These are phyloP conservation scores for Russula dissimulans DNA, from an alignment of 768 basidiomycete genomes.

Conservation along the genomic window DNA sequence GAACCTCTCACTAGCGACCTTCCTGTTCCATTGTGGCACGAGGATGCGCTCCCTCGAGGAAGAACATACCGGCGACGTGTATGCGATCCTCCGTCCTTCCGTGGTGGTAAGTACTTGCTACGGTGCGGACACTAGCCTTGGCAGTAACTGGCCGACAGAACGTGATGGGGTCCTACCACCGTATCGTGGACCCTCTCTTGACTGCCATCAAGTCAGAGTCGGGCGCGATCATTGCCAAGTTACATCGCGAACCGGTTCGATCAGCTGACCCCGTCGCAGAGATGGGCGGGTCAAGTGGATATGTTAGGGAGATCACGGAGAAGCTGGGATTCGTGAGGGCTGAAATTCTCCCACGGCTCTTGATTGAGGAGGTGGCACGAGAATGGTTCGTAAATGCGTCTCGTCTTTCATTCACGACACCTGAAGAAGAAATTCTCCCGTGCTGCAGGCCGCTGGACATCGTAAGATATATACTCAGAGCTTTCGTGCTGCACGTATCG, in stretches of 20 bases:
- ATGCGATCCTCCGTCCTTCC: conserved; percentile 42
- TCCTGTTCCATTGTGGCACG: conserved; percentile 67
- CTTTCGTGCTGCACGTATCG: conserved; percentile 89
- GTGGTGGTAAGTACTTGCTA: conserved; percentile 42
- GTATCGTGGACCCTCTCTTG: conserved; percentile 52
- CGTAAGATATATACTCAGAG: conserved; percentile 70
- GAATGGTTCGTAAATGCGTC: conserved; percentile 51
- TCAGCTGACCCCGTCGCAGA: conserved; percentile 48
- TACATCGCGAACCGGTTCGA: conserved; percentile 79
- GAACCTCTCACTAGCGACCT: conserved; percentile 73
- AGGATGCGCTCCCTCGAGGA: conserved; percentile 55
- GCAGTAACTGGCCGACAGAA: conserved; percentile 31
- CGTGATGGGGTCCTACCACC: conserved; percentile 42
- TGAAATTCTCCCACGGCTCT: conserved; percentile 65
- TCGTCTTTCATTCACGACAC: not conserved
- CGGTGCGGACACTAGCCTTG: not conserved
- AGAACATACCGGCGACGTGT: conserved; percentile 58
- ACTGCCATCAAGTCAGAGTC: conserved; percentile 73
- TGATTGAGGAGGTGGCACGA: conserved; percentile 58
- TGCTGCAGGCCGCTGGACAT: conserved; percentile 33
- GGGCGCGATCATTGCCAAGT: conserved; percentile 62
- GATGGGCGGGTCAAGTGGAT: conserved; percentile 61
- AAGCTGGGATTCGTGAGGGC: conserved; percentile 75
- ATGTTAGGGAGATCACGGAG: conserved; percentile 88
- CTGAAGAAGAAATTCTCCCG: not conserved